Percentiles rank a stretch among this genome's conserved stretches.
Conservation (phyloP, 78 protist genomes). For the Dictyostelium purpureum region DNA sequence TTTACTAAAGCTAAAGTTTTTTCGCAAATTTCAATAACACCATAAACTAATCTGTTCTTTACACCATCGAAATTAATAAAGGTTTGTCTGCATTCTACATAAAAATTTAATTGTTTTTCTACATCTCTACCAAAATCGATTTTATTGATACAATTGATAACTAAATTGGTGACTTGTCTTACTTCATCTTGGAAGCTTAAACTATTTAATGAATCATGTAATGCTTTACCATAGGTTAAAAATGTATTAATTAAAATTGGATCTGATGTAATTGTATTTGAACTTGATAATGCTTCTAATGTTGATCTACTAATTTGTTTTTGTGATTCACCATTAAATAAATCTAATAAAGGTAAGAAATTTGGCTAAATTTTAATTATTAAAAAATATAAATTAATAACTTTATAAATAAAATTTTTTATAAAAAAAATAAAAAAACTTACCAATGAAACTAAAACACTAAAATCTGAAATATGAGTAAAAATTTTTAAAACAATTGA, state of each 20-base stretch:
- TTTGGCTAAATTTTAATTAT: conserved; percentile 28
- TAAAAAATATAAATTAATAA: neutral
- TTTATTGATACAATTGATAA: conserved; percentile 68
- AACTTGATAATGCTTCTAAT: conserved; percentile 72
- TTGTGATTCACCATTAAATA: conserved; percentile 83
- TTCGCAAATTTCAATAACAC: conserved; percentile 70
- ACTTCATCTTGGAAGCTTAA: conserved; percentile 84
- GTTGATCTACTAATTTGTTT: conserved; percentile 72
- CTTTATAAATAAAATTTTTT: neutral
- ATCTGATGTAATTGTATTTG: conserved; percentile 65
- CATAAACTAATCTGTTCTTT: conserved; percentile 62
- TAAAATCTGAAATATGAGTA: conserved; percentile 67
- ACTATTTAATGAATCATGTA: conserved; percentile 88
- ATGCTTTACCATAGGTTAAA: conserved; percentile 75
- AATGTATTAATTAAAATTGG: conserved; percentile 77
- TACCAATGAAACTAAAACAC: conserved; percentile 59
- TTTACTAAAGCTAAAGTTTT: conserved; percentile 34
- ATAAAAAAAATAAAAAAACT: neutral
- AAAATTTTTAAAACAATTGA: conserved; percentile 82
- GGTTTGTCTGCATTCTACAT: conserved; percentile 86
- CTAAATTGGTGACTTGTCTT: conserved; percentile 79
- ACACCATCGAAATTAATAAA: conserved; percentile 88
- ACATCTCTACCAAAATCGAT: conserved; percentile 85
- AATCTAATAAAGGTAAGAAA: conserved; percentile 87
- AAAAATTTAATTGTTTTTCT: conserved; percentile 88